Evolutionary conservation across 768 basidiomycete genomes (phyloP).

Genomic region (Mycena galopus): DNA sequence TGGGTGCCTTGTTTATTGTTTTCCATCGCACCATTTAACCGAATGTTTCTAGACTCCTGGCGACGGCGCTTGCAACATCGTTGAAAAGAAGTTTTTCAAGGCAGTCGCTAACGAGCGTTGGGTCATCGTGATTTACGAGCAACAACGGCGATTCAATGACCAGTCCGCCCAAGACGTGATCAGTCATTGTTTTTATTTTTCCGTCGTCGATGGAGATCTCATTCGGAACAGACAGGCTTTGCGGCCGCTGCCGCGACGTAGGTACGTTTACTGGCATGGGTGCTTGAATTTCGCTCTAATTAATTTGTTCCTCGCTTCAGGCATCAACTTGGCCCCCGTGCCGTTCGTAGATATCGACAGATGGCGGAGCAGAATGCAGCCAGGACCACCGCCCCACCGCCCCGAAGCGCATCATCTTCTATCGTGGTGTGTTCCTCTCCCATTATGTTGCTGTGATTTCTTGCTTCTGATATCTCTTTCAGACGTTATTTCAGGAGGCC

Average conservation of each 20-base stretch:
- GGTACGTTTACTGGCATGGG: conserved; percentile 57
- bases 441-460: conserved; percentile 12
- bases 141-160: too few relatives aligned
- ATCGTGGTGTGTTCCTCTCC: conserved; percentile 66
- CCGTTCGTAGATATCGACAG: conserved; percentile 63
- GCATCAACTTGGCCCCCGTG: conserved; percentile 66
- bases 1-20: too few relatives aligned
- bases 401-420: conserved; percentile 86
- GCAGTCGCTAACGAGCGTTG: conserved; percentile 68
- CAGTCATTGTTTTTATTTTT: neutral
- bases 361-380: conserved; percentile 65
- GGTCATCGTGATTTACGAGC: too few relatives aligned
- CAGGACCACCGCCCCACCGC: conserved; percentile 49
- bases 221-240: conserved; percentile 50
- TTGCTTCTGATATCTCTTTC: conserved; percentile 40
- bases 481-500: conserved; percentile 70
- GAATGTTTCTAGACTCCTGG: conserved; percentile 60
- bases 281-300: neutral
- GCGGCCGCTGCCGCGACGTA: conserved; percentile 63
- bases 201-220: neutral
- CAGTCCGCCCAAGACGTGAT: conserved; percentile 71
- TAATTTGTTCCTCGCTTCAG: conserved; percentile 48
- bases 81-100: conserved; percentile 77
- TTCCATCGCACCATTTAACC: conserved; percentile 19
- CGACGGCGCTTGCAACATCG: conserved; percentile 83